These are phyloP conservation scores for Chlamydomonas incerta DNA, from an alignment of 139 green algal genomes.

Conservation along the genomic window DNA sequence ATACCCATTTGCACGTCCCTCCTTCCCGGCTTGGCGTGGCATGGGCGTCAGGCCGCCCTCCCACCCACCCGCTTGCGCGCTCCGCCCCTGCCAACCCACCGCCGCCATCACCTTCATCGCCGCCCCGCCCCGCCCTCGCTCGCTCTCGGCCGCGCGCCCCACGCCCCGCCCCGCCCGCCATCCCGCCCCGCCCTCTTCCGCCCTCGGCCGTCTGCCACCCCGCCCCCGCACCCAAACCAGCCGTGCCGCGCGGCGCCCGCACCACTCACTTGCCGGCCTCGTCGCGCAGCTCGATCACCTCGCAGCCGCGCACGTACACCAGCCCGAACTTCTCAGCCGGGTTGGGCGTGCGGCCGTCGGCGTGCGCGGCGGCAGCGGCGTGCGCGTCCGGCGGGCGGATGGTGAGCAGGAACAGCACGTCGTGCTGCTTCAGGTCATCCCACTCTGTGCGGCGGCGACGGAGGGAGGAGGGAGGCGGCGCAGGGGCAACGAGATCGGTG, in stretches of 20 bases:
- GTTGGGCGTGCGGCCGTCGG: slow-evolving; percentile 34
- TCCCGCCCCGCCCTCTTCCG: too few relatives aligned
- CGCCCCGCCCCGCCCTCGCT: too few relatives aligned
- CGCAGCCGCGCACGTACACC: slow-evolving; percentile 84
- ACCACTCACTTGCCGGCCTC: slow-evolving; percentile 44
- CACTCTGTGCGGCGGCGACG: slow-evolving; percentile 85
- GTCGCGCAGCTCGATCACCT: slow-evolving; percentile 74
- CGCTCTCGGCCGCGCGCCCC: too few relatives aligned
- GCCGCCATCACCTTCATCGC: too few relatives aligned
- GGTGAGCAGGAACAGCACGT: slow-evolving; percentile 96
- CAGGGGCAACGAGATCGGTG: too few relatives aligned
- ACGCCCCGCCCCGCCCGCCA: too few relatives aligned
- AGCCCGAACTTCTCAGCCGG: slow-evolving; percentile 76
- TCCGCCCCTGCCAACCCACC: too few relatives aligned
- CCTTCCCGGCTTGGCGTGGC: too few relatives aligned
- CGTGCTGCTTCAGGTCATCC: slow-evolving; percentile 92
- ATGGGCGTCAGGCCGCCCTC: too few relatives aligned
- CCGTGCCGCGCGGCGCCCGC: background rate
- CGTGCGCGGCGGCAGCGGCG: slow-evolving; percentile 37
- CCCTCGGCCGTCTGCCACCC: background rate
- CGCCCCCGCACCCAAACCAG: background rate
- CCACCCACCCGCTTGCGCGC: too few relatives aligned
- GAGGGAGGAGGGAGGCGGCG: too few relatives aligned
- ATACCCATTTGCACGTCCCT: too few relatives aligned
- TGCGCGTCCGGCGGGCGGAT: slow-evolving; percentile 56